Conservation (phyloP, 2,329 filamentous ascomycete genomes). For the Paecilomyces fulvus region DNA sequence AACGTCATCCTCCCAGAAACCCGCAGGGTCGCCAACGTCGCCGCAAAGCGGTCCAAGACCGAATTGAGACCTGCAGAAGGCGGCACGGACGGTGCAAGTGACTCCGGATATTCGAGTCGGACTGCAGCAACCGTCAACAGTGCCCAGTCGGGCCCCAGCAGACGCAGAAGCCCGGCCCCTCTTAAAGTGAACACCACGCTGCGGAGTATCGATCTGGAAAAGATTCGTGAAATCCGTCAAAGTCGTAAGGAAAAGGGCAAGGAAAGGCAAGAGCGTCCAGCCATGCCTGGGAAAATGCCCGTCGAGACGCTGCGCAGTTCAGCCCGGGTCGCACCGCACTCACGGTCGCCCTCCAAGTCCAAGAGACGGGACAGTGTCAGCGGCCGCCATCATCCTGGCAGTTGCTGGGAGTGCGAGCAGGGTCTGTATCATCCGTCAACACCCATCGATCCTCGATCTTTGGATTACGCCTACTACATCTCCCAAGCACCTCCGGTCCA, state of each 20-base stretch:
- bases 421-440: constrained; percentile 25
- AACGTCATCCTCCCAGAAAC: constrained; percentile 38
- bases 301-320: constrained; percentile 22
- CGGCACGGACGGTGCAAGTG: constrained; percentile 45
- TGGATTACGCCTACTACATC: constrained; percentile 23
- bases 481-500: constrained; percentile 16
- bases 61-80: constrained; percentile 28
- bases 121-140: constrained; percentile 46
- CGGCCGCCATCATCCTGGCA: constrained; percentile 21
- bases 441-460: constrained; percentile 21
- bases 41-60: constrained; percentile 40
- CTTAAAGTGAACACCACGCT: constrained; percentile 30
- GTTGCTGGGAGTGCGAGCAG: constrained; percentile 28
- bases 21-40: constrained; percentile 43
- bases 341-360: constrained; percentile 26
- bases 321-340: constrained; percentile 20
- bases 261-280: constrained; percentile 17
- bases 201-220: constrained; percentile 17
- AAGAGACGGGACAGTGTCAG: constrained; percentile 23
- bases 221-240: constrained; percentile 15
- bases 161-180: constrained; percentile 28
- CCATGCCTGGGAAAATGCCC: constrained; percentile 26
- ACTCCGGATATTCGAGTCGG: constrained; percentile 56
- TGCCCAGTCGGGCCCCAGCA: constrained; percentile 43
- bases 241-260: constrained; percentile 26